phyloP scores from a whole-genome alignment of 2,329 filamentous ascomycete species.

The Cladophialophora psammophila region DNA sequence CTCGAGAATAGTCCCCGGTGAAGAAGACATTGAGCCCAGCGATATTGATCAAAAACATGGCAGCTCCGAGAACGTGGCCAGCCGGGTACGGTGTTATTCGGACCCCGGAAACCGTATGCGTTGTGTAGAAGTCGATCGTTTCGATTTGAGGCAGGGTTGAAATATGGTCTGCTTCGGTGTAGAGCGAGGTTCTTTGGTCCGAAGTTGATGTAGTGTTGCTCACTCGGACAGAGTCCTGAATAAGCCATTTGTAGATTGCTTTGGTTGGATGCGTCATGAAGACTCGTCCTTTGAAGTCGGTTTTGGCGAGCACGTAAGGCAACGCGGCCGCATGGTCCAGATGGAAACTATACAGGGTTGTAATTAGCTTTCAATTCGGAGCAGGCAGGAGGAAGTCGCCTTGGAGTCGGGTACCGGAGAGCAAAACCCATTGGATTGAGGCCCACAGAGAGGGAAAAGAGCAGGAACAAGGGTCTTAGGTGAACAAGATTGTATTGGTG shows the following conservation, averaged over 20 bases:
- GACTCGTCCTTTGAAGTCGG: constrained; percentile 93
- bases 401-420: not conserved
- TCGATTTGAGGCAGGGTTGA: constrained; percentile 94
- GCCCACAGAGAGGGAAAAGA: constrained; percentile 16
- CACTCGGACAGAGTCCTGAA: constrained; percentile 94
- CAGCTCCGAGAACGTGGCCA: constrained; percentile 95
- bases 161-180: constrained; percentile 93
- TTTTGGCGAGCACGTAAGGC: constrained; percentile 96
- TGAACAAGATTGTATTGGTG: constrained; percentile 41
- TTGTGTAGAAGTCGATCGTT: constrained; percentile 97
- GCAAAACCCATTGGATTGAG: constrained; percentile 14
- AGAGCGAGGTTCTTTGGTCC: constrained; percentile 72
- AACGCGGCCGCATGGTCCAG: constrained; percentile 98
- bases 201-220: constrained; percentile 71
- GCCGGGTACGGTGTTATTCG: constrained; percentile 96
- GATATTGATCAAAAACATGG: constrained; percentile 98
- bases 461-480: constrained; percentile 25
- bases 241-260: constrained; percentile 99
- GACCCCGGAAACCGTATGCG: constrained; percentile 95
- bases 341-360: constrained; percentile 75
- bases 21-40: constrained; percentile 96
- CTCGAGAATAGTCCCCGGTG: constrained; percentile 95
- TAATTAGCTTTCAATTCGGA: constrained; percentile 44
- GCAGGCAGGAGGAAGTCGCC: not conserved
- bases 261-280: constrained; percentile 99